Base-by-base conservation (phyloP, 495 filamentous ascomycete genomes). In the Daldinia childiae region DNA sequence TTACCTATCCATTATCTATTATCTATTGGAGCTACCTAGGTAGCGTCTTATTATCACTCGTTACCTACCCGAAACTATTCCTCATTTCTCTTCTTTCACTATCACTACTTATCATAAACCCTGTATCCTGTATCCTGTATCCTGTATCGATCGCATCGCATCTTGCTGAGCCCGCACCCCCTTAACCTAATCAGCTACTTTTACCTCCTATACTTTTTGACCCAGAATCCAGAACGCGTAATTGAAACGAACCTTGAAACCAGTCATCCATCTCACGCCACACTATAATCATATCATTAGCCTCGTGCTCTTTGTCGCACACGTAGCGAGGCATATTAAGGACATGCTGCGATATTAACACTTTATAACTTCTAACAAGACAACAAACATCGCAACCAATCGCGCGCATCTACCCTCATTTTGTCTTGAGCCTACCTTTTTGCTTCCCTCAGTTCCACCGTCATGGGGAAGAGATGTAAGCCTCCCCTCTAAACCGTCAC, bases 381-480 rank as follows among this genome's bases (percentile, higher is more conserved):
- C 36, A 43, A 45, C 50, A 43, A n/a, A 32, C 48, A 61, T 61
- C 56, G 61, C 50, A 41, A 56, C 38, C 14, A 64, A 67, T 74
- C 64, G 62, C 59, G 62, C 59, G 58, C 62, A 65, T 61, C 26
- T 26, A 9, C 19, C 14, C 21, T 36, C 26, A 21, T 54, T 52
- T 61, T 58, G 56, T 63, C 52, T 24, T 11, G 14, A 66, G 14
- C 34, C 21, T 26, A 38, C 24, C 45, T 64, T 30, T 12, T 50
- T 61, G 17, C 32, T 60, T 56, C 12, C 29, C 26, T 48, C 17
- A 64, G 34, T 63, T 73, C 43, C 52, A 59, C 66, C 71, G 73
- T 26, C 36, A 77, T 77, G 75, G 75, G 73, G 43, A 77, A 77
- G 75, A 77, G 72, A 62, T 77, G 75, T 77, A 71, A 74, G 75